These are phyloP conservation scores for Coleophoma eucalyptorum DNA, from an alignment of 2,329 filamentous ascomycete genomes.

Conservation along the genomic window DNA sequence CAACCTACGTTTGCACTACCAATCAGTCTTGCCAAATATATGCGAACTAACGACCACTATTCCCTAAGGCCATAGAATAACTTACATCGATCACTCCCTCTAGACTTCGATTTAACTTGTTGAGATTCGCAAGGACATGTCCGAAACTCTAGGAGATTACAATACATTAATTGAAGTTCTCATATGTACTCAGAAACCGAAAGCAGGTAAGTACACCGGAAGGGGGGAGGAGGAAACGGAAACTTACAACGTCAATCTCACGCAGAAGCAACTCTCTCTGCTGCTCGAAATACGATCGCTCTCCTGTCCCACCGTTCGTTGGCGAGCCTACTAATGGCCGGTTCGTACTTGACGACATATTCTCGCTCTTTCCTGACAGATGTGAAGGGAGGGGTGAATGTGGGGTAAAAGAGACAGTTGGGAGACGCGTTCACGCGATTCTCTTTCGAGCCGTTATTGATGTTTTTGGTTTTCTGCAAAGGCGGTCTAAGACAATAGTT, in stretches of 20 bases:
- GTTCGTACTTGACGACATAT: slow-evolving; percentile 21
- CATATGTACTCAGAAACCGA: neutral
- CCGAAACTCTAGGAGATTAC: slow-evolving; percentile 61
- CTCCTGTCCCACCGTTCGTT: slow-evolving; percentile 13
- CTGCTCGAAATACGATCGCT: slow-evolving; percentile 69
- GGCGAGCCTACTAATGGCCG: slow-evolving; percentile 11
- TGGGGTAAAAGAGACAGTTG: too few species aligned
- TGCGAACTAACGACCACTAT: neutral
- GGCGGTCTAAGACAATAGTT: too few species aligned
- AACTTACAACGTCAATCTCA: slow-evolving; percentile 66
- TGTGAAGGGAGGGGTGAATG: too few species aligned
- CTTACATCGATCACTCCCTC: slow-evolving; percentile 85
- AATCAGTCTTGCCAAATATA: neutral
- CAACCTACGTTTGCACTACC: slow-evolving; percentile 54
- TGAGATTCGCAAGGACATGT: slow-evolving; percentile 91
- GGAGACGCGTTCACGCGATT: too few species aligned
- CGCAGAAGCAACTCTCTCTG: slow-evolving; percentile 68
- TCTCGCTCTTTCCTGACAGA: neutral
- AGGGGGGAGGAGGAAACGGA: neutral
- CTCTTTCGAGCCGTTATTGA: too few species aligned
- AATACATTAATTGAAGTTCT: neutral
- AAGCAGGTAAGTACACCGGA: neutral
- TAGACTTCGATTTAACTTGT: slow-evolving; percentile 86
- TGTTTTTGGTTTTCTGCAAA: too few species aligned
- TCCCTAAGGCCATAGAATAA: neutral